These are phyloP conservation scores for sorghum (Sorghum bicolor) DNA, from an alignment of 176 grass and related monocot genomes.

Conservation along the genomic window Sorghum_bicolor_NCBIv3 NC_012874.2:1499501-1500000, in stretches of 20 bases:
- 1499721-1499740: neutral
- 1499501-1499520: constrained; percentile 81
- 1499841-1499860: constrained; percentile 24
- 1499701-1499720: neutral
- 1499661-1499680: constrained; percentile 2
- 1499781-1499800: constrained; percentile 8
- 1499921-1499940: too few relatives aligned
- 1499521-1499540: constrained; percentile 81
- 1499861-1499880: constrained; percentile 37
- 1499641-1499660: neutral
- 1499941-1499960: too few relatives aligned
- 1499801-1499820: neutral
- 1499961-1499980: too few relatives aligned
- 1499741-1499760: neutral
- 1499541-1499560: constrained; percentile 92
- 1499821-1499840: neutral
- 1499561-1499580: constrained; percentile 84
- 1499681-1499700: constrained; percentile 21
- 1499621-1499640: neutral
- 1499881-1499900: constrained; percentile 63
- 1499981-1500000: too few relatives aligned
- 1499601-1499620: constrained; percentile 22
- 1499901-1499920: constrained; percentile 80
- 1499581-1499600: constrained; percentile 55
- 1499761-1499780: neutral